Percentiles rank a stretch among this genome's conserved stretches.
phyloP scores from a whole-genome alignment of 139 green algal genomes.

The Eudorina sp. region DNA sequence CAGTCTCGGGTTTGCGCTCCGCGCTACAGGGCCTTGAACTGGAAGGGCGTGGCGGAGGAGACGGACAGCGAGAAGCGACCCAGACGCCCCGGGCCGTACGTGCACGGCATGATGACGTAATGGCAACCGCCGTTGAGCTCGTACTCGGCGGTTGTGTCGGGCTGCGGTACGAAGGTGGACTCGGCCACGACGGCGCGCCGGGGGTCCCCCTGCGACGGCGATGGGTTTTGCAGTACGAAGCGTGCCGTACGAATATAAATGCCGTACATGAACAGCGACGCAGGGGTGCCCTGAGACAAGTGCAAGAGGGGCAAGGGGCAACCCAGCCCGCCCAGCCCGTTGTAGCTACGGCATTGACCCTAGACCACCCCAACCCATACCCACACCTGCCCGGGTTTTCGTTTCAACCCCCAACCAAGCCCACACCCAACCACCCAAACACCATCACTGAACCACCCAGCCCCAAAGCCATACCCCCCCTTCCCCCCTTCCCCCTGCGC shows the following conservation, averaged over 20 bases:
- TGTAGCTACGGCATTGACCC: too few relatives aligned
- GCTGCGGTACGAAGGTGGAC: slow-evolving; percentile 58
- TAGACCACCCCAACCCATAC: too few relatives aligned
- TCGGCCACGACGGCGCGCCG: slow-evolving; percentile 52
- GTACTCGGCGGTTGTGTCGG: slow-evolving; percentile 52
- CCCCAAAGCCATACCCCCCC: background rate
- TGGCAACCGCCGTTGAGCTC: slow-evolving; percentile 55
- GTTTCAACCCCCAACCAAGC: too few relatives aligned
- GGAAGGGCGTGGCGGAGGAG: slow-evolving; percentile 1
- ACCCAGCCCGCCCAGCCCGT: too few relatives aligned
- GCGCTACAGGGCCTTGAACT: slow-evolving; percentile 11
- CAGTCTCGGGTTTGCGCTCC: background rate
- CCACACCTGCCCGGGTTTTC: too few relatives aligned
- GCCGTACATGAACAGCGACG: too few relatives aligned
- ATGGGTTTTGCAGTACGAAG: too few relatives aligned
- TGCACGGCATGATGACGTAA: slow-evolving; percentile 74
- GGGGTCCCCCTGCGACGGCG: background rate
- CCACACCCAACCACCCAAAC: too few relatives aligned
- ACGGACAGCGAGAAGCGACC: slow-evolving; percentile 39
- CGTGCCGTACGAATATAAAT: too few relatives aligned
- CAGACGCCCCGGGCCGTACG: slow-evolving; percentile 59
- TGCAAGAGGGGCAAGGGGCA: too few relatives aligned
- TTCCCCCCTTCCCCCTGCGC: background rate
- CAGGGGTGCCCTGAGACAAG: too few relatives aligned
- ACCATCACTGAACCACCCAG: too few relatives aligned